These are phyloP conservation scores for Aspergillus puulaauensis DNA, from an alignment of 2,329 filamentous ascomycete species.

Conservation along the genomic window DNA sequence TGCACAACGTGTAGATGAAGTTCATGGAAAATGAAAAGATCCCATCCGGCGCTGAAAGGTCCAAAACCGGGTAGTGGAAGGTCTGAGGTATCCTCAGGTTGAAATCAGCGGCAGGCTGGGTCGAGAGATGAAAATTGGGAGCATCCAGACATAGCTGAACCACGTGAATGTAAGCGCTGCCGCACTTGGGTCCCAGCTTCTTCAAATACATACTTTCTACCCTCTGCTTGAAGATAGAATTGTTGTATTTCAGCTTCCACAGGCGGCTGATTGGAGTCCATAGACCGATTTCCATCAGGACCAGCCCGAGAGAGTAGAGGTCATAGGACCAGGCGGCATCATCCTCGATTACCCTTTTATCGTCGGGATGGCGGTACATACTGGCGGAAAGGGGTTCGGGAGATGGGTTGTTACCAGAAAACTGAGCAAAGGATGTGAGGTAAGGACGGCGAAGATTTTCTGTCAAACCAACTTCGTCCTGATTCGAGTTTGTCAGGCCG, in stretches of 20 bases:
- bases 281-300: constrained; percentile 63
- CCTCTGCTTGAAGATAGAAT: constrained; percentile 61
- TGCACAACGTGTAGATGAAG: constrained; percentile 44
- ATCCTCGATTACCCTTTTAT: constrained; percentile 40
- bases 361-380: constrained; percentile 62
- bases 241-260: constrained; percentile 65
- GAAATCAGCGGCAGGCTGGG: constrained; percentile 43
- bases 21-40: constrained; percentile 46
- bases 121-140: constrained; percentile 50
- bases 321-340: constrained; percentile 49
- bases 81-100: constrained; percentile 41
- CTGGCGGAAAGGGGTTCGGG: constrained; percentile 49
- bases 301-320: constrained; percentile 61
- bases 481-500: constrained; percentile 31
- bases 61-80: constrained; percentile 44
- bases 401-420: constrained; percentile 52
- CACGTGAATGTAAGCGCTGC: constrained; percentile 62
- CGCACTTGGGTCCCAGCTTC: constrained; percentile 62
- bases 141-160: constrained; percentile 62
- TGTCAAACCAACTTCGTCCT: constrained; percentile 36
- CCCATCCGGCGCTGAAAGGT: constrained; percentile 40
- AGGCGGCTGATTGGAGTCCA: constrained; percentile 63
- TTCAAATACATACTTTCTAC: constrained; percentile 64
- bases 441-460: constrained; percentile 55
- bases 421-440: constrained; percentile 60